These are phyloP conservation scores for Aspergillus wentii DNA, from an alignment of 495 filamentous ascomycete species.

Conservation along the genomic window DNA sequence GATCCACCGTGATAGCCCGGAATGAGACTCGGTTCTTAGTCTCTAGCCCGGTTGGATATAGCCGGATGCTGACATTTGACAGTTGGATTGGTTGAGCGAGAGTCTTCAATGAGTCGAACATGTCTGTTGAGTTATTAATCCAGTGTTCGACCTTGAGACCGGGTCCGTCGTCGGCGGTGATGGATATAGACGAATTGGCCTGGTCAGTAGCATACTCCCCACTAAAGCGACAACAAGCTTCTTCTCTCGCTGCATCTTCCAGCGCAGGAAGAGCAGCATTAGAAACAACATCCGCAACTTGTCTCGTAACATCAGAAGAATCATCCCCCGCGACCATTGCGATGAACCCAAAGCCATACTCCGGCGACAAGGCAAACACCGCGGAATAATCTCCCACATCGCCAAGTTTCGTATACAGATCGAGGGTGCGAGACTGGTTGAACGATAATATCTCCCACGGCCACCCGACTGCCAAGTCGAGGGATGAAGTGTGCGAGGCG, in stretches of 20 bases:
- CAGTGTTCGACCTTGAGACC: background rate
- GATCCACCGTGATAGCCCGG: slow-evolving; percentile 3
- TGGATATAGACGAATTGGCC: background rate
- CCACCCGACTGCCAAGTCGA: slow-evolving; percentile 39
- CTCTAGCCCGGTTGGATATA: slow-evolving; percentile 1
- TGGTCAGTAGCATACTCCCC: background rate
- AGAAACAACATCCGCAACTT: slow-evolving; percentile 21
- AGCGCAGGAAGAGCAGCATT: slow-evolving; percentile 29
- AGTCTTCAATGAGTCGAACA: background rate
- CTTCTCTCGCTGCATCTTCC: slow-evolving; percentile 21
- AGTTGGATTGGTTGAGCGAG: too few relatives aligned
- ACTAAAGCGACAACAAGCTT: slow-evolving; percentile 12
- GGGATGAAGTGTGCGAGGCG: slow-evolving; percentile 40
- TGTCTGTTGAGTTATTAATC: background rate
- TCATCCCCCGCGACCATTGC: slow-evolving; percentile 29
- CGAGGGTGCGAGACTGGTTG: slow-evolving; percentile 19
- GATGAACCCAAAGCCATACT: slow-evolving; percentile 36
- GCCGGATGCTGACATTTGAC: background rate
- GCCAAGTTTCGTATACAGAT: slow-evolving; percentile 42
- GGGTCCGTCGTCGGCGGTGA: background rate
- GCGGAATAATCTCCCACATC: slow-evolving; percentile 33
- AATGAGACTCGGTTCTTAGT: background rate
- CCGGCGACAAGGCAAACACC: slow-evolving; percentile 30
- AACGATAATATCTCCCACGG: slow-evolving; percentile 43
- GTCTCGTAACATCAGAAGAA: too few relatives aligned